Evolutionary conservation across 2,329 filamentous ascomycete genomes (phyloP).

Genomic region (Stachybotrys echinatus): DNA sequence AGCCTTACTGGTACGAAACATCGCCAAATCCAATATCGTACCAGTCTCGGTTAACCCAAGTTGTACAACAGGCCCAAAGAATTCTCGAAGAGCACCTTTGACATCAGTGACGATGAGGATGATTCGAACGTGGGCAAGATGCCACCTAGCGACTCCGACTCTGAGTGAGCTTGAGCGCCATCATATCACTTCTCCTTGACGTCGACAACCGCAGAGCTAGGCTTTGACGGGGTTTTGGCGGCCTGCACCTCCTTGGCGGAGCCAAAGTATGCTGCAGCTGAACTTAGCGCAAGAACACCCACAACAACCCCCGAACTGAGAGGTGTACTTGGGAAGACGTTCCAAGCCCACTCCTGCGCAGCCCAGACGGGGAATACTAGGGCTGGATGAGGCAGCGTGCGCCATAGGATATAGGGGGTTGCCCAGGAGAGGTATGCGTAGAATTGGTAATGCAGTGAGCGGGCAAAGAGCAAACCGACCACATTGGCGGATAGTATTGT

Average conservation of each 20-base stretch:
- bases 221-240: background rate
- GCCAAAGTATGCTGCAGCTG: conserved; percentile 57
- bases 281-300: conserved; percentile 60
- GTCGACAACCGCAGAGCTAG: conserved; percentile 6
- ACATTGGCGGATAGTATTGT: conserved; percentile 70
- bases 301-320: conserved; percentile 60
- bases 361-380: conserved; percentile 66
- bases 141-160: conserved; percentile 76
- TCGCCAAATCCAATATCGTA: background rate
- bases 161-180: conserved; percentile 37
- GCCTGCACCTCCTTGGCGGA: conserved; percentile 35
- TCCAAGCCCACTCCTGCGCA: conserved; percentile 89
- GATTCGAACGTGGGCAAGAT: conserved; percentile 79
- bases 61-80: conserved; percentile 62
- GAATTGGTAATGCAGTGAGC: conserved; percentile 92
- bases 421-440: conserved; percentile 89
- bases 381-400: conserved; percentile 61
- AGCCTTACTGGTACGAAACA: conserved; percentile 68
- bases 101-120: conserved; percentile 65
- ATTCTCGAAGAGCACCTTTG: conserved; percentile 62
- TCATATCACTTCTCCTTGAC: conserved; percentile 24
- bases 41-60: conserved; percentile 11
- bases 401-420: conserved; percentile 83
- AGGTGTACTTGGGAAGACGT: conserved; percentile 76
- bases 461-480: conserved; percentile 78